Evolutionary conservation across 140 eudicot genomes (phyloP), one percentile per base, ranked within the genome.

Genomic region (Oenanthe javanica): DNA sequence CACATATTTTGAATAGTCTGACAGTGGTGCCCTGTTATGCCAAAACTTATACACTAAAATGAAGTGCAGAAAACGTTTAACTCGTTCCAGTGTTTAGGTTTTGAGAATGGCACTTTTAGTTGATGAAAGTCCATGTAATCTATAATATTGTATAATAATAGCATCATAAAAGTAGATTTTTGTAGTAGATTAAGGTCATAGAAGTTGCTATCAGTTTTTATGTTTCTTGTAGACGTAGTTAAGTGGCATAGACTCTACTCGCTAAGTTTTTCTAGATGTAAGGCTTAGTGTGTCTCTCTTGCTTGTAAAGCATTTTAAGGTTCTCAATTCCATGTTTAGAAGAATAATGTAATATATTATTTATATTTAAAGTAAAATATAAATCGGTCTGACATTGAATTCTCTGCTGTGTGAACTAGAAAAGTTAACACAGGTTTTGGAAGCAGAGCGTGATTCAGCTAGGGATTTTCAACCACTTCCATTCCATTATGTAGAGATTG

Each of bases 401-500:
- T 78, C 70, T 40, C n/a, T 79, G 67, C 50, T 80, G 81, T 79
- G 75, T 76, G 77, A 3, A 80, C 80, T 79, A 94, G 98, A 94
- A 85, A 94, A 88, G 77, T 66, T 94, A 86, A 87, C 97, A 57
- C 91, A 84, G 81, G 91, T 94, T 52, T 77, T 94, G 88, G 98
- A 92, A 81, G 93, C 96, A 79, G 98, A 94, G 84, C 90, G 98
- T 63, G 98, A 94, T 80, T 84, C 93, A 40, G 86, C 87, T 75
- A 86, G 87, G 85, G 82, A 84, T 64, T 92, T 94, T 82, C 93
- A 90, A 89, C 91, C 91, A 55, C 84, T 94, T 71, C 98, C 98
- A 61, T 94, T 92, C 81, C 98, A 92, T 80, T 94, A 92, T 77
- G 98, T 92, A 52, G 98, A 94, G 81, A 94, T 92, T 45, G 89